A percentile compares a stretch with the other conserved stretches of the same genome.
Conservation (phyloP, 2,329 filamentous ascomycete species). For the Fusarium foetens region DNA sequence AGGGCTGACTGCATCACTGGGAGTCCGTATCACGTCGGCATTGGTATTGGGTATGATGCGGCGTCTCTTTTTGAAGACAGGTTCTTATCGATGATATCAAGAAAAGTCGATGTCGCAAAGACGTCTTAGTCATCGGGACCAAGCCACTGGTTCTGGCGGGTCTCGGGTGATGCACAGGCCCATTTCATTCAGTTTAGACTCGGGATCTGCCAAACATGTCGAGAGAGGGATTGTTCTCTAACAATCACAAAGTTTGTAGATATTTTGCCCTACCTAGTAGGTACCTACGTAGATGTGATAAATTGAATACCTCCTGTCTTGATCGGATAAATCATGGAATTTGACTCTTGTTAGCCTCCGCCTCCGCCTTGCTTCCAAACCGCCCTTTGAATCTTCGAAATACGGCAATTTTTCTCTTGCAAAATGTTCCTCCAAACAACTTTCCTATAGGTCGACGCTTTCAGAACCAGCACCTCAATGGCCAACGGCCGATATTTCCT, state of each 20-base stretch:
- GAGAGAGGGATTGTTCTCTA: not conserved
- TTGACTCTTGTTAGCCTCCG: not conserved
- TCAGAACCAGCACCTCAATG: not conserved
- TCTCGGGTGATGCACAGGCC: conserved; percentile 22
- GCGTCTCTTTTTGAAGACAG: conserved; percentile 4
- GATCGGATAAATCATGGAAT: not conserved
- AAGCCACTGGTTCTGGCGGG: conserved; percentile 20
- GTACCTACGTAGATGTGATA: not conserved
- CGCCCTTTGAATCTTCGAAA: not conserved
- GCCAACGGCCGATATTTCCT: not conserved
- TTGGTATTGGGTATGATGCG: conserved; percentile 23
- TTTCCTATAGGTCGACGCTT: not conserved
- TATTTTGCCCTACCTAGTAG: not conserved
- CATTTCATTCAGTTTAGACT: not conserved
- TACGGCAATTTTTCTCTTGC: conserved; percentile 1
- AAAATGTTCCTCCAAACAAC: not conserved
- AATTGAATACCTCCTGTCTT: not conserved
- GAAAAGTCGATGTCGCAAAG: conserved; percentile 35
- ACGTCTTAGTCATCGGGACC: conserved; percentile 31
- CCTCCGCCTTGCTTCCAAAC: not conserved
- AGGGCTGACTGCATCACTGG: conserved; percentile 58
- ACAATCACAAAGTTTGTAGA: not conserved
- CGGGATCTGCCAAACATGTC: not conserved
- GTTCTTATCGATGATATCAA: conserved; percentile 30
- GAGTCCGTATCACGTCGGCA: conserved; percentile 25